Percentiles rank a stretch among this genome's conserved stretches.
phyloP scores from a whole-genome alignment of 257 asterid genomes.

The Thymus quinquecostatus region DNA sequence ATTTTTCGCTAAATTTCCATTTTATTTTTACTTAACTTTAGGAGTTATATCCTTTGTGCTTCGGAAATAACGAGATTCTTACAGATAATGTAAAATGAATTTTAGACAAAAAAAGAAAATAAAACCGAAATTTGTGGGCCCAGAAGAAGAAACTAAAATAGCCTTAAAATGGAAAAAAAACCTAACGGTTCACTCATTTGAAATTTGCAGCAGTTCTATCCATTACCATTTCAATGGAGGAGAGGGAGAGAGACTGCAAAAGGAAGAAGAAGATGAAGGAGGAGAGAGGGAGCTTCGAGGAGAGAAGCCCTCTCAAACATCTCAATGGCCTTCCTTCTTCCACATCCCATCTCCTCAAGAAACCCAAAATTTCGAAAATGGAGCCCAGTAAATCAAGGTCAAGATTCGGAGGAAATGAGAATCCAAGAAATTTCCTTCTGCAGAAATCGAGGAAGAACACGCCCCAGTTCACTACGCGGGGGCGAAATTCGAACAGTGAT shows the following conservation, averaged over 20 bases:
- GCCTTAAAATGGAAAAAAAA: neutral
- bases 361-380: conserved; percentile 28
- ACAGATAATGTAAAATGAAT: too few relatives aligned
- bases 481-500: conserved; percentile 29
- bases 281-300: conserved; percentile 26
- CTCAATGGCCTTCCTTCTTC: conserved; percentile 45
- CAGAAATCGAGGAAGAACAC: conserved; percentile 39
- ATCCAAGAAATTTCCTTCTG: conserved; percentile 37
- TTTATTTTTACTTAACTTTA: too few relatives aligned
- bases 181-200: conserved; percentile 33
- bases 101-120: too few relatives aligned
- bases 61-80: too few relatives aligned
- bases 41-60: too few relatives aligned
- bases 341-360: conserved; percentile 26
- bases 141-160: too few relatives aligned
- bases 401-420: conserved; percentile 49
- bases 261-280: conserved; percentile 19
- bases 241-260: conserved; percentile 32
- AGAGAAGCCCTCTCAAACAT: conserved; percentile 48
- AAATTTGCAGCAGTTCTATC: neutral
- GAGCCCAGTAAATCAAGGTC: conserved; percentile 32
- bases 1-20: too few relatives aligned
- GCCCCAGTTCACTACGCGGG: conserved; percentile 19
- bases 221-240: too few relatives aligned
- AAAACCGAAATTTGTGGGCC: too few relatives aligned